A percentile compares a stretch with the other conserved stretches of the same genome.
phyloP scores from a whole-genome alignment of 345 rosid genomes.

The Rhizophora mangle region DNA sequence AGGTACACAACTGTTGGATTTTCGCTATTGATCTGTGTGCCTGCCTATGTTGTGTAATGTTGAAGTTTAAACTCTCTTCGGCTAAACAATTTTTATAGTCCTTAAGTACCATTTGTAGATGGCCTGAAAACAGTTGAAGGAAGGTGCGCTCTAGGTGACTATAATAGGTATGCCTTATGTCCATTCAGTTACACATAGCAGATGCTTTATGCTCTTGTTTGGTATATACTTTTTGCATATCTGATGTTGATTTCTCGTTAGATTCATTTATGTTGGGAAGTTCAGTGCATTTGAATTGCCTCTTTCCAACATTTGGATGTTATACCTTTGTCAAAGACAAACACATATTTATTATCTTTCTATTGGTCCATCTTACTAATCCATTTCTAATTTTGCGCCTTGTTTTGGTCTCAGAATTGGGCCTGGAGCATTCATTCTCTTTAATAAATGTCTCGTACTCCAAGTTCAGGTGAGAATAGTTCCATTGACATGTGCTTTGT shows the following conservation, averaged over 20 bases:
- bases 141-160: conserved; percentile 72
- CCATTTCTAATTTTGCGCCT: not conserved
- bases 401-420: conserved; percentile 44
- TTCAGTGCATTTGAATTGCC: too few relatives aligned
- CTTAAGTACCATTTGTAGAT: conserved; percentile 38
- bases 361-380: too few relatives aligned
- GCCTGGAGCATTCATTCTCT: conserved; percentile 49
- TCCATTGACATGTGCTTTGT: not conserved
- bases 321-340: too few relatives aligned
- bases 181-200: too few relatives aligned
- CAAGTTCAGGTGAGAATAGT: conserved; percentile 58
- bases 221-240: not conserved
- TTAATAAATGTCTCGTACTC: conserved; percentile 58
- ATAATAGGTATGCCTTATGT: conserved; percentile 39
- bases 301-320: too few relatives aligned
- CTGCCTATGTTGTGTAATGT: too few relatives aligned
- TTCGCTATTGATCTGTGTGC: too few relatives aligned
- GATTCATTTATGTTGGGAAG: too few relatives aligned
- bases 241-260: not conserved
- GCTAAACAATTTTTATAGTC: not conserved
- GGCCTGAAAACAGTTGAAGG: conserved; percentile 76
- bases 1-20: conserved; percentile 30
- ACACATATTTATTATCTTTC: too few relatives aligned
- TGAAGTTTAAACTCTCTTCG: not conserved
- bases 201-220: not conserved